Percentiles rank a stretch among this genome's conserved stretches.
Conservation (phyloP, 768 basidiomycete genomes). For the Tulasnella calospora region DNA sequence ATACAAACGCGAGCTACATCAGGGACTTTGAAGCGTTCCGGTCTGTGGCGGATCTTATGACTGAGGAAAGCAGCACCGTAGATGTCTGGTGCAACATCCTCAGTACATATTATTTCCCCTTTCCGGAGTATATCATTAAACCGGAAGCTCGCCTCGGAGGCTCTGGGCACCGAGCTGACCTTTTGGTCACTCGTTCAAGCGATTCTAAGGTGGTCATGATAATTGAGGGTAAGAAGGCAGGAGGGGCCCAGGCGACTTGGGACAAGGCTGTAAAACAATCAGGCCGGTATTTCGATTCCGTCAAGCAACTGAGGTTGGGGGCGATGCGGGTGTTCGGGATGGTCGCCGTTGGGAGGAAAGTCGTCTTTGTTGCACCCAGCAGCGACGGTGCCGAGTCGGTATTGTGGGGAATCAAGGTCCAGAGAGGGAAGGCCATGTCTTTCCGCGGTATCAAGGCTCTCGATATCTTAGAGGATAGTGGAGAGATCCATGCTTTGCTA, state of each 20-base stretch:
- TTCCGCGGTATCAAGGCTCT: no score
- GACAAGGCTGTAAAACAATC: not conserved
- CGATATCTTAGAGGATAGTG: no score
- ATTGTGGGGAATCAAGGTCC: no score
- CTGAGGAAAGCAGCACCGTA: not conserved
- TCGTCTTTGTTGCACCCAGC: not conserved
- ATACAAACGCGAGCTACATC: no score
- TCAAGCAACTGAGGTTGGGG: not conserved
- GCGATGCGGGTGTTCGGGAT: not conserved
- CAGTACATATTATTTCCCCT: not conserved
- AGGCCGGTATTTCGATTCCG: not conserved
- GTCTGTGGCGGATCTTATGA: not conserved
- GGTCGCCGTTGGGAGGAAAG: not conserved
- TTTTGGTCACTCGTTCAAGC: not conserved
- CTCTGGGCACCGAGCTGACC: not conserved
- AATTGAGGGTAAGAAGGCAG: not conserved
- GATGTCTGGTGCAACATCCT: not conserved
- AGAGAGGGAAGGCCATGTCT: no score
- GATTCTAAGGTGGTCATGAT: not conserved
- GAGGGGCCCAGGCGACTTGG: not conserved
- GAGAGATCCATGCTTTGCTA: no score
- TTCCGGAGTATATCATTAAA: not conserved
- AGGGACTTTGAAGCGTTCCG: no score
- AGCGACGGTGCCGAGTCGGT: not conserved
- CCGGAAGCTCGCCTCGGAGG: not conserved